A percentile compares a stretch with the other conserved stretches of the same genome.
These are phyloP conservation scores for Crithidia fasciculata DNA, from an alignment of 208 protist species.

Conservation along the genomic window DNA sequence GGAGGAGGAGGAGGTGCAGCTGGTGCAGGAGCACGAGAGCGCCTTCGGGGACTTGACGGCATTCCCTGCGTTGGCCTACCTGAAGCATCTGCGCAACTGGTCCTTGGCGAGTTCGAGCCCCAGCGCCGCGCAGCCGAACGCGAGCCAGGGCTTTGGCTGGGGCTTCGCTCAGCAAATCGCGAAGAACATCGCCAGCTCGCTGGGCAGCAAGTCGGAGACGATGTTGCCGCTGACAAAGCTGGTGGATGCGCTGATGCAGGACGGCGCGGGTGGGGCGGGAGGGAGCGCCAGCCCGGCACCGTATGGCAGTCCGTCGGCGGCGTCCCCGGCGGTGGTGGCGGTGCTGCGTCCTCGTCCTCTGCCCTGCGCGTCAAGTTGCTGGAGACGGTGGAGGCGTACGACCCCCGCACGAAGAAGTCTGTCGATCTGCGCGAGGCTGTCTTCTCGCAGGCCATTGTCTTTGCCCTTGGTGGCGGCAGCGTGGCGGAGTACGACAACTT, in stretches of 20 bases:
- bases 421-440: conserved; percentile 63
- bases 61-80: conserved; percentile 78
- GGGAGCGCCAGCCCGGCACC: conserved; percentile 9
- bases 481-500: conserved; percentile 91
- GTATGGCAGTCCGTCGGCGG: conserved; percentile 24
- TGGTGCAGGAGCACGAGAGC: conserved; percentile 43
- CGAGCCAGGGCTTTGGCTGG: conserved; percentile 75
- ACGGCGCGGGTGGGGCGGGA: conserved; percentile 39
- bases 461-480: conserved; percentile 85
- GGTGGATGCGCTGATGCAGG: conserved; percentile 84
- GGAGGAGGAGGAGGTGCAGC: conserved; percentile 43
- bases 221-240: conserved; percentile 88
- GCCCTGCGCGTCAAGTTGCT: conserved; percentile 40
- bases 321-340: conserved; percentile 10
- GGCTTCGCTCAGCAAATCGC: conserved; percentile 87
- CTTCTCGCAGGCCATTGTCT: conserved; percentile 90
- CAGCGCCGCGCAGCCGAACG: conserved; percentile 20
- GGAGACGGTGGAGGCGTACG: conserved; percentile 73
- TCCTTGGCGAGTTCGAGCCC: conserved; percentile 34
- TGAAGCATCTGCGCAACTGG: conserved; percentile 85
- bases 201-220: conserved; percentile 60
- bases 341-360: conserved; percentile 5
- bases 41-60: conserved; percentile 23
- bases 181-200: conserved; percentile 79
- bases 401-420: conserved; percentile 69